Base-by-base conservation (phyloP, 768 basidiomycete genomes). In the Suillus americanus region DNA sequence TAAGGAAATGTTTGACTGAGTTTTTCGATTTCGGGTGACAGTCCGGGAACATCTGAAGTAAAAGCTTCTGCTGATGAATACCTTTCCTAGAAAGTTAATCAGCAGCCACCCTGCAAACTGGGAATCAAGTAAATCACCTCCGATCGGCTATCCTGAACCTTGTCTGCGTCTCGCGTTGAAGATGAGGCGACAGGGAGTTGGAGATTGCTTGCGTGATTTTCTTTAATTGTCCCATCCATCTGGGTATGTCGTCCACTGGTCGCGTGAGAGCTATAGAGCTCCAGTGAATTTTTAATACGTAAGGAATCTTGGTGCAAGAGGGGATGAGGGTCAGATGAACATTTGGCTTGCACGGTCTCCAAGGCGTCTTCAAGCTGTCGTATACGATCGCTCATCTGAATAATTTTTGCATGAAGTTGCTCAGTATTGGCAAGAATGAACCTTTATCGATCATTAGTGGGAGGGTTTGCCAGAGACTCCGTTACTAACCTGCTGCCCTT, bases 351-450 rank as follows among this genome's bases (percentile, higher is more conserved):
- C 28, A 85, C 70, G 0, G 69, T 60, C 64, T 80, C 80, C 25
- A 89, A 76, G 1, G 85, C 87, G 35, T 88, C 86, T 71, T 89
- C 88, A 14, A 89, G 80, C 64, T 86, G 83, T 55, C 86, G 81
- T 37, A 89, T 86, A 53, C 88, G 86, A 69, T 86, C 85, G 66
- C 85, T 82, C 61, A 89, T 80, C 68, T 85, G 80, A 14, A 80
- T 79, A 5, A 88, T 88, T 74, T 86, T 88, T 40, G 84, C 84
- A 67, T 89, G 88, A 45, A 89, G 75, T 69, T 87, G 85, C 65
- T 86, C 87, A 9, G 87, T 87, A 68, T 87, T 87, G 16, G 87
- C 87, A 41, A 89, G 83, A 67, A 89, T 89, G 66, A 89, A 89
- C 62, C 87, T 87, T 65, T 54, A 66, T 45, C 62, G 62, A 54